Base-by-base conservation (phyloP, 179 eudicot species). In the Drosera spatulata region DNA sequence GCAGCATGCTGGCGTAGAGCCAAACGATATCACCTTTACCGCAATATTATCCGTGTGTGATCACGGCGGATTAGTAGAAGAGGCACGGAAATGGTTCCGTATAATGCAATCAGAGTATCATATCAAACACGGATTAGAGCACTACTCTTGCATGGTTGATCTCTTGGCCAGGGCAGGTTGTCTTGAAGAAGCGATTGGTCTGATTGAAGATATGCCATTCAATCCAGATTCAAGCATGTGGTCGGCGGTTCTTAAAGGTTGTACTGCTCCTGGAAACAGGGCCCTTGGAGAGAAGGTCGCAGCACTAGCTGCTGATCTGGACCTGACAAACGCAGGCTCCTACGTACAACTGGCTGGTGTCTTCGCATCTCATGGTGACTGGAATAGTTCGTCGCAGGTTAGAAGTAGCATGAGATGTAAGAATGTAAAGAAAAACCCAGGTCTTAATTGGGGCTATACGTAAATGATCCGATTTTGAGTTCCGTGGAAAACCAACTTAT, bases 121-220 rank as follows among this genome's bases (percentile, higher is more conserved):
- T 41, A 67, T 89, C 51, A 70, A 70, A 50, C 97, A 91, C 4
- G 75, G 76, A 55, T 78, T 79, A 55, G 97, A 86, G 69, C 99
- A 93, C 55, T 93, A 84, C 66, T 76, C 95, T 46, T 93, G 97
- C 75, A 84, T 93, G 93, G 68, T 93, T 47, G 96, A 89, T 81
- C 93, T 93, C 63, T 76, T 80, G 63, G 78, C 95, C n/a, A 67
- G 95, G 46, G 86, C 79, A 14, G 99, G 96, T 66, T 72, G 69
- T 61, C 75, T 93, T 15, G 76, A 75, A 50, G 82, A 82, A 69
- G 97, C 97, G 10, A 67, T 73, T 57, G 52, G 62, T 55, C 64
- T 93, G 44, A 74, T 86, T 47, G 64, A 66, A n/a, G 52, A 79
- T 51, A 86, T 83, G 77, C 88, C 95, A 33, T 73, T 79, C 58